Percentiles rank a stretch among this genome's conserved stretches.
Conservation (phyloP, 1,139 yeast species). For the Yamadazyma dushanensis region DNA sequence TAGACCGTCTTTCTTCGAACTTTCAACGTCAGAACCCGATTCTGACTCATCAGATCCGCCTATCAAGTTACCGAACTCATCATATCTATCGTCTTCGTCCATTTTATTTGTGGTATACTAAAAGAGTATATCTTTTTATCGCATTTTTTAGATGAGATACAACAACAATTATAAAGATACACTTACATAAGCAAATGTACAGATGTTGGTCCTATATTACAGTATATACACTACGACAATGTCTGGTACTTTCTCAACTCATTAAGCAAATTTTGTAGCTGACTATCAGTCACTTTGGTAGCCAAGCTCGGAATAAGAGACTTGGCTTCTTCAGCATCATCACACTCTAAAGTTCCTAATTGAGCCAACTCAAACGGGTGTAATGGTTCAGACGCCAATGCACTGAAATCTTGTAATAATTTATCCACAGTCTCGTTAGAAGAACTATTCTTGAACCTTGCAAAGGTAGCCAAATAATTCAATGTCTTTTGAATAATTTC, state of each 20-base stretch:
- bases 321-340: constrained; percentile 96
- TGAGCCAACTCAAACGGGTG: constrained; percentile 98
- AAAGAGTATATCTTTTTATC: no score
- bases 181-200: no score
- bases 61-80: constrained; percentile 80
- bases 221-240: constrained; percentile 25
- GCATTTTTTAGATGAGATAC: no score
- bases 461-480: constrained; percentile 81
- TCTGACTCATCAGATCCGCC: constrained; percentile 49
- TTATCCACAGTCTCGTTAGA: constrained; percentile 94
- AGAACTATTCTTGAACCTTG: constrained; percentile 88
- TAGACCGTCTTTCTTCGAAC: background rate
- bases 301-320: constrained; percentile 86
- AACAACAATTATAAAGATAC: no score
- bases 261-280: constrained; percentile 80
- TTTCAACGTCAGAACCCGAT: constrained; percentile 29
- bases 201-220: constrained; percentile 2
- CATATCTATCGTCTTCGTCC: constrained; percentile 37
- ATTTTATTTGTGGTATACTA: no score
- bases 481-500: constrained; percentile 88
- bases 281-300: constrained; percentile 80
- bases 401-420: constrained; percentile 68
- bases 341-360: constrained; percentile 90
- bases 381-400: constrained; percentile 55
- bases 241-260: constrained; percentile 72